Conservation (phyloP, 352 stramenopile species). For the Globisporangium cylindrosporum region DNA sequence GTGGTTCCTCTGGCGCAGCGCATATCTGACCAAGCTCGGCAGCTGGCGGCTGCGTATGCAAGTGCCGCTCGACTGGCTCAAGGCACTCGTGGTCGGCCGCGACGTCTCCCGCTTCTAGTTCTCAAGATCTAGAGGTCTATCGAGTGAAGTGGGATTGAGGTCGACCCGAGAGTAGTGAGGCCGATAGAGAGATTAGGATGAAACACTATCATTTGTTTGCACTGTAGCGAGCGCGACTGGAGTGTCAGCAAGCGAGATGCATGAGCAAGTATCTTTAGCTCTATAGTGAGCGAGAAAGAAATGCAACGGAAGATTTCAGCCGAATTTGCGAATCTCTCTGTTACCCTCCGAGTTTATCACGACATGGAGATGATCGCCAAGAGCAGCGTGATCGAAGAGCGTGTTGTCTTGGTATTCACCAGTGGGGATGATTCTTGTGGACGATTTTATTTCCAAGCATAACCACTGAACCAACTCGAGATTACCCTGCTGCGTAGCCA, state of each 20-base stretch:
- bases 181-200: background rate
- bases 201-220: background rate
- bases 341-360: background rate
- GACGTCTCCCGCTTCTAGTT: constrained; percentile 92
- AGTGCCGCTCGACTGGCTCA: constrained; percentile 97
- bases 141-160: background rate
- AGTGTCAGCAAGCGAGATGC: background rate
- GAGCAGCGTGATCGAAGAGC: too few species aligned
- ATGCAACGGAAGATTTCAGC: too few species aligned
- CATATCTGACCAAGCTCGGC: constrained; percentile 95
- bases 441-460: too few species aligned
- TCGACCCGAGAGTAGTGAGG: background rate
- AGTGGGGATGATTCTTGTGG: too few species aligned
- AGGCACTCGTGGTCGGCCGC: constrained; percentile 94
- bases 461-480: too few species aligned
- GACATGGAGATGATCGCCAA: too few species aligned
- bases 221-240: background rate
- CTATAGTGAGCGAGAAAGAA: too few species aligned
- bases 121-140: background rate
- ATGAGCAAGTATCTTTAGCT: too few species aligned
- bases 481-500: too few species aligned
- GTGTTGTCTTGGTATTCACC: too few species aligned
- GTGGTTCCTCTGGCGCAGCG: constrained; percentile 92
- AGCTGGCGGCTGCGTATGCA: constrained; percentile 91
- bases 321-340: too few species aligned